phyloP scores from a whole-genome alignment of 257 asterid species.

The Phtheirospermum japonicum region DNA sequence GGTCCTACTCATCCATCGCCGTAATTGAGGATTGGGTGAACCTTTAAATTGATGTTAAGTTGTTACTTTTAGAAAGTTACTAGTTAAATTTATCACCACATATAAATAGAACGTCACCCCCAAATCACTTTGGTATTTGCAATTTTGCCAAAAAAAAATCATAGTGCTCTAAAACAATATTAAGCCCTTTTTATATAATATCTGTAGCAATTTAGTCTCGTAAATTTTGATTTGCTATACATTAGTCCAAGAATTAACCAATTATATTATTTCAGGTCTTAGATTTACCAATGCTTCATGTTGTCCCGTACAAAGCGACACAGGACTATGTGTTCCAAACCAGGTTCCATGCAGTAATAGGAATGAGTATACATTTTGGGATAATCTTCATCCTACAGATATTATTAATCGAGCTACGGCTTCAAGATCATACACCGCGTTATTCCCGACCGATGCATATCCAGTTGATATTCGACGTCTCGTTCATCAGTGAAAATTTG shows the following conservation, averaged over 20 bases:
- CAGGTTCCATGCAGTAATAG: slow-evolving; percentile 34
- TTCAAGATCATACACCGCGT: slow-evolving; percentile 32
- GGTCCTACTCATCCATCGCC: too few species aligned
- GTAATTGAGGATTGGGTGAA: too few species aligned
- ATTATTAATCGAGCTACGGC: slow-evolving; percentile 1
- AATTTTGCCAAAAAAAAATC: too few species aligned
- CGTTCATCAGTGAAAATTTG: slow-evolving; percentile 22
- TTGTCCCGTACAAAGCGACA: slow-evolving; percentile 19
- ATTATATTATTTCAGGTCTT: slow-evolving; percentile 26
- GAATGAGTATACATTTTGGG: slow-evolving; percentile 27
- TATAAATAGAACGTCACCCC: too few species aligned
- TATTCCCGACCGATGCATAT: slow-evolving; percentile 29
- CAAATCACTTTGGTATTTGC: too few species aligned
- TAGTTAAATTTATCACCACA: too few species aligned
- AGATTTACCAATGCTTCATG: slow-evolving; percentile 33
- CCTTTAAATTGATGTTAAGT: too few species aligned
- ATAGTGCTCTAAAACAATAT: background rate
- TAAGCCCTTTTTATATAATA: background rate
- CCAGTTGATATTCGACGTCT: slow-evolving; percentile 38
- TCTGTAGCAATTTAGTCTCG: too few species aligned
- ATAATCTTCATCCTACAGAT: slow-evolving; percentile 37
- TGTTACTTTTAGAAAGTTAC: too few species aligned
- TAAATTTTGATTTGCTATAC: too few species aligned
- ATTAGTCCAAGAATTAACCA: too few species aligned
- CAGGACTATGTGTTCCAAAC: slow-evolving; percentile 29